Conservation (phyloP, 495 filamentous ascomycete genomes). For the Hyphodiscus hymeniophilus region DNA sequence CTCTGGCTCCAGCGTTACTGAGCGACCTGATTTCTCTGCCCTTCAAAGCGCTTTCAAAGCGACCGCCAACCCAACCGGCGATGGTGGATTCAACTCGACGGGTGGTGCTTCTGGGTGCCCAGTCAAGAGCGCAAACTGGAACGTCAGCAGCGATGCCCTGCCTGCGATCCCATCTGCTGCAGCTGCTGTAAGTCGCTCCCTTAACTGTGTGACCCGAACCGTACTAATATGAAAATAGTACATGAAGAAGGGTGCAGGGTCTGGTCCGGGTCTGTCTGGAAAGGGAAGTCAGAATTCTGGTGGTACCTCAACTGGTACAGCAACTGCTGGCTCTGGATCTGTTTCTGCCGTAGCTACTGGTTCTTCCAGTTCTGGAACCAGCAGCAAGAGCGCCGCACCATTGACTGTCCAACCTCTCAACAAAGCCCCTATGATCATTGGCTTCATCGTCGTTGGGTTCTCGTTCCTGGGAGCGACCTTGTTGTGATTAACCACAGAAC, state of each 20-base stretch:
- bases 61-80: slow-evolving; percentile 57
- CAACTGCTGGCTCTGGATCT: slow-evolving; percentile 52
- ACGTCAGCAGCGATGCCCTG: slow-evolving; percentile 58
- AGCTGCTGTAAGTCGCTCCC: slow-evolving; percentile 52
- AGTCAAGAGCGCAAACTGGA: slow-evolving; percentile 57
- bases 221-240: too few species aligned
- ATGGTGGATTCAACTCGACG: slow-evolving; percentile 68
- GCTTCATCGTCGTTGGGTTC: slow-evolving; percentile 46
- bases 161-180: slow-evolving; percentile 60
- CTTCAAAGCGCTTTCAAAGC: slow-evolving; percentile 57
- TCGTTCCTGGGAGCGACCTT: slow-evolving; percentile 58
- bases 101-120: slow-evolving; percentile 65
- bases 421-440: slow-evolving; percentile 45
- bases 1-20: slow-evolving; percentile 36
- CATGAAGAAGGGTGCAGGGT: slow-evolving; percentile 67
- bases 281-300: slow-evolving; percentile 64
- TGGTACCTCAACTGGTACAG: slow-evolving; percentile 50
- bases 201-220: not conserved
- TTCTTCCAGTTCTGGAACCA: slow-evolving; percentile 14
- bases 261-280: slow-evolving; percentile 62
- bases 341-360: slow-evolving; percentile 33
- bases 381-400: slow-evolving; percentile 34
- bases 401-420: slow-evolving; percentile 27
- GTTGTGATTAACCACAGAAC: slow-evolving; percentile 30
- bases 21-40: slow-evolving; percentile 55